Percentiles rank a stretch among this genome's conserved stretches.
Conservation (phyloP, 768 basidiomycete species). For the Termitomyces sp. region DNA sequence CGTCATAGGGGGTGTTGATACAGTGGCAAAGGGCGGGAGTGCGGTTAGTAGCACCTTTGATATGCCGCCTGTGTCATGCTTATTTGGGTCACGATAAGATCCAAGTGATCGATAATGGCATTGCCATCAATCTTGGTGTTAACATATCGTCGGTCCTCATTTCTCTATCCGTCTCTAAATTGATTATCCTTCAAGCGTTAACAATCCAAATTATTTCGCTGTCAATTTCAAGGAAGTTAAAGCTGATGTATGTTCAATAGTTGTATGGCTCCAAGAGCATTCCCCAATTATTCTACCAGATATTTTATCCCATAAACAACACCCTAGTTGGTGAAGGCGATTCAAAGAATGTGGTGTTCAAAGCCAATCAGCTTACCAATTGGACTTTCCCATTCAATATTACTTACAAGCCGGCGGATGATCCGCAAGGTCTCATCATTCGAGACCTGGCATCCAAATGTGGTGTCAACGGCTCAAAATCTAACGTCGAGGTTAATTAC, state of each 20-base stretch:
- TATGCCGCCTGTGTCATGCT: not conserved
- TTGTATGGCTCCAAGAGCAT: not conserved
- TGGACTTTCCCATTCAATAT: slow-evolving; percentile 76
- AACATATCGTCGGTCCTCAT: slow-evolving; percentile 51
- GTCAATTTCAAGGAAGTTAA: slow-evolving; percentile 60
- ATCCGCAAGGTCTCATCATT: slow-evolving; percentile 53
- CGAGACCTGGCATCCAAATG: slow-evolving; percentile 59
- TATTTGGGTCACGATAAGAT: slow-evolving; percentile 13
- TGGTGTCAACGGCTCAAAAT: slow-evolving; percentile 38
- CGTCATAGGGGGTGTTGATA: slow-evolving; percentile 42
- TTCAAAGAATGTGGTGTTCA: slow-evolving; percentile 38
- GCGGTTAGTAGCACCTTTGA: slow-evolving; percentile 30
- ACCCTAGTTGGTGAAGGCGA: slow-evolving; percentile 62
- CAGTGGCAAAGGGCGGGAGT: slow-evolving; percentile 32
- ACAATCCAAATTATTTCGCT: slow-evolving; percentile 78
- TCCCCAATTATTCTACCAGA: slow-evolving; percentile 27
- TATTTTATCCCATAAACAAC: slow-evolving; percentile 72
- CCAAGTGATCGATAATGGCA: slow-evolving; percentile 36
- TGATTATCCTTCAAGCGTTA: slow-evolving; percentile 40
- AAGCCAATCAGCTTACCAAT: slow-evolving; percentile 49
- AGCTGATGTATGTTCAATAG: slow-evolving; percentile 39
- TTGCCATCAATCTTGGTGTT: slow-evolving; percentile 57
- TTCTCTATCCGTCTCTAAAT: not conserved
- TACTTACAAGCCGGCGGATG: slow-evolving; percentile 46
- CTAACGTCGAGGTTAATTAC: slow-evolving; percentile 55